Conservation (phyloP, 148 eudicot genomes). For the Selenicereus undatus region DNA sequence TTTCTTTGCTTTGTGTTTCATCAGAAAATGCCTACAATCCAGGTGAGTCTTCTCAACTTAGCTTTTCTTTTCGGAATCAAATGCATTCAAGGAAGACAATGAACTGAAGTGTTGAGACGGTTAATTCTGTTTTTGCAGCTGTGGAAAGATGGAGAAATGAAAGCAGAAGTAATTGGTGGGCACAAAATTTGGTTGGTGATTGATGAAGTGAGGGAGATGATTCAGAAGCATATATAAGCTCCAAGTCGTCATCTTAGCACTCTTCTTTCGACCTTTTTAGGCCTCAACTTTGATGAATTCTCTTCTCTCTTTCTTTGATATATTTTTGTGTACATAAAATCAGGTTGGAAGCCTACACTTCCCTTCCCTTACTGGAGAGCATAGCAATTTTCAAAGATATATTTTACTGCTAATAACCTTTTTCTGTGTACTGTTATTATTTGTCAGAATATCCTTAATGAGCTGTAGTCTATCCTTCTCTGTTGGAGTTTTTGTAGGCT, state of each 20-base stretch:
- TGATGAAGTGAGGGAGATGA: slow-evolving; percentile 92
- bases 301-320: slow-evolving; percentile 1
- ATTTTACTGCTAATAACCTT: background rate
- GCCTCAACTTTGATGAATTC: background rate
- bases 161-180: slow-evolving; percentile 93
- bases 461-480: too few species aligned
- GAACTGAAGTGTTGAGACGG: background rate
- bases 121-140: slow-evolving; percentile 38
- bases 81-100: background rate
- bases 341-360: slow-evolving; percentile 1
- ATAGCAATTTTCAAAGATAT: background rate
- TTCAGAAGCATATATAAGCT: slow-evolving; percentile 45
- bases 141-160: slow-evolving; percentile 97
- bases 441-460: too few species aligned
- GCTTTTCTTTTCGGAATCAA: background rate
- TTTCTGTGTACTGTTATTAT: too few species aligned
- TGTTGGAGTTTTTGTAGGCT: too few species aligned
- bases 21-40: slow-evolving; percentile 99
- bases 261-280: background rate
- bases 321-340: slow-evolving; percentile 13
- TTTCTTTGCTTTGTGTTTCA: slow-evolving; percentile 22
- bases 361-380: slow-evolving; percentile 1
- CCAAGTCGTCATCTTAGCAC: background rate
- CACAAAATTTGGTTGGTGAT: slow-evolving; percentile 93
- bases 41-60: slow-evolving; percentile 43